phyloP scores from a whole-genome alignment of 495 filamentous ascomycete species.

The Chaetomium cochliodes region DNA sequence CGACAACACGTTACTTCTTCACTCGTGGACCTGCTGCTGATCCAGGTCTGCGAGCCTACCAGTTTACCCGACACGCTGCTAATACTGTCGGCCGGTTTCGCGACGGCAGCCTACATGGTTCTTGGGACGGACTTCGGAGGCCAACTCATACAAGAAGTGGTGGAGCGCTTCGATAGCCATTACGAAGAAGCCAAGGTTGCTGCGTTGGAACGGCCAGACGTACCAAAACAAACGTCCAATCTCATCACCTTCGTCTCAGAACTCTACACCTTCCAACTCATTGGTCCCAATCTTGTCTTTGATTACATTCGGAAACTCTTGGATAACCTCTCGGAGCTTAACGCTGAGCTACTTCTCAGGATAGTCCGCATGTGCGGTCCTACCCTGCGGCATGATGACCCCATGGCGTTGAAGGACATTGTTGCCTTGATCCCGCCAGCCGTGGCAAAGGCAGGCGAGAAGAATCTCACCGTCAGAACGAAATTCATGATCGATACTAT shows the following conservation, averaged over 20 bases:
- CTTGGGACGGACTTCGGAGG: constrained; percentile 86
- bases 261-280: constrained; percentile 87
- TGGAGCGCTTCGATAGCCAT: constrained; percentile 63
- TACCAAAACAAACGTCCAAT: constrained; percentile 69
- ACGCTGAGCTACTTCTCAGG: constrained; percentile 85
- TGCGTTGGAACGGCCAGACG: constrained; percentile 47
- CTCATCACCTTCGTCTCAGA: constrained; percentile 80
- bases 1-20: constrained; percentile 81
- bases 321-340: constrained; percentile 73
- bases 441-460: constrained; percentile 62
- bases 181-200: constrained; percentile 47
- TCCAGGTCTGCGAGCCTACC: constrained; percentile 72
- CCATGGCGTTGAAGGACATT: constrained; percentile 87
- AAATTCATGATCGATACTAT: constrained; percentile 99
- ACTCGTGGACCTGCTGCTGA: constrained; percentile 69
- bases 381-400: constrained; percentile 86
- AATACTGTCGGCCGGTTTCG: constrained; percentile 86
- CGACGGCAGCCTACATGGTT: constrained; percentile 81
- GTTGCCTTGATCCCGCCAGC: constrained; percentile 73
- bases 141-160: constrained; percentile 71
- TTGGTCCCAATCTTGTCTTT: constrained; percentile 79
- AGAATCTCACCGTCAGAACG: constrained; percentile 77
- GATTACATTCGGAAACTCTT: constrained; percentile 84
- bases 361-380: constrained; percentile 77
- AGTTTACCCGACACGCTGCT: constrained; percentile 81